Base-by-base conservation (phyloP, 768 basidiomycete species). In the Mycena epipterygia region DNA sequence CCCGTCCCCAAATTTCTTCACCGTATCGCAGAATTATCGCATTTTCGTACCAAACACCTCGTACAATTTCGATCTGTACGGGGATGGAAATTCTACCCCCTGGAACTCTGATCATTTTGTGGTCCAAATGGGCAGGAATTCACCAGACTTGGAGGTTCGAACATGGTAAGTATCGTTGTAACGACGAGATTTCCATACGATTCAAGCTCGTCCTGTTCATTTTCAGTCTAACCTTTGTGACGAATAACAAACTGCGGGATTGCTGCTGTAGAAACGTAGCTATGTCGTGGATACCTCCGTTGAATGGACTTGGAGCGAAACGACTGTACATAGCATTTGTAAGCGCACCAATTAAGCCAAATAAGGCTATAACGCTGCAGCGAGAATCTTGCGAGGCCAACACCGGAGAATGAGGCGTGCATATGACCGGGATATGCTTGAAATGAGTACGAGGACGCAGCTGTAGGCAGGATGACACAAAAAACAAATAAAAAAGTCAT, bases 131-230 rank as follows among this genome's bases (percentile, higher is more conserved):
- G 88, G 76, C 75, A 0, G 88, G 84, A 5, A 55, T 81, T 23
- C 89, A 89, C 73, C 90, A 91, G 79, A 82, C 85, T 5, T 90
- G 90, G 90, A 81, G 72, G 29, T 82, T 87, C 75, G 78, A 77
- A 42, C 73, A 68, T 77, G 77, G 80, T 80, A 55, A 57, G 77
- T 71, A 23, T 35, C 32, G 4, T 16, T 48, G 46, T 29, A 5
- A 49, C 23, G n/a, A 23, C 14, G 25, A 8, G 14, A 29, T 25
- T 51, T 8, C 35, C 23, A 35, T 21, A 12, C 2, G n/a, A 13
- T 51, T 51, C 49, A 51, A n/a, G n/a, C n/a, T 49, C 23, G 21
- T 27, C 5, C 27, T 25, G 25, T 8, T 39, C 16, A 51, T n/a
- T 55, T 37, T 55, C 6, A 55, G 33, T 14, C 19, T 51, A 29